Conservation (phyloP, 2,329 filamentous ascomycete species). For the Fusarium decemcellulare region DNA sequence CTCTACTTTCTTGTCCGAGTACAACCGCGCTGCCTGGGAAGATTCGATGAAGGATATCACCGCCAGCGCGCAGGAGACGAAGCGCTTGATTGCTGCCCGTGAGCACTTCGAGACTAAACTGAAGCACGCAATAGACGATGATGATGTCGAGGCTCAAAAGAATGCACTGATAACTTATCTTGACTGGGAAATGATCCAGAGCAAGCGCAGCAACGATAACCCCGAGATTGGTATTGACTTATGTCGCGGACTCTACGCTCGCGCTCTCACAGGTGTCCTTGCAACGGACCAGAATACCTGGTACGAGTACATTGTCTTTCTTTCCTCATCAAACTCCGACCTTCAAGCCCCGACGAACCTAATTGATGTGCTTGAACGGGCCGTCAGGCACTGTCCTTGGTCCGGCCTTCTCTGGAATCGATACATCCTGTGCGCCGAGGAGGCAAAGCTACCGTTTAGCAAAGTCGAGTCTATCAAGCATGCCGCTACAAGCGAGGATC, state of each 20-base stretch:
- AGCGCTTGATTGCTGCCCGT: slow-evolving; percentile 72
- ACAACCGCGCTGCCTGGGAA: slow-evolving; percentile 80
- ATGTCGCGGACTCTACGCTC: slow-evolving; percentile 79
- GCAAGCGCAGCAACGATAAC: slow-evolving; percentile 64
- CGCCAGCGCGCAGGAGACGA: slow-evolving; percentile 73
- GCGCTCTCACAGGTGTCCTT: slow-evolving; percentile 79
- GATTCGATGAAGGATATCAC: slow-evolving; percentile 79
- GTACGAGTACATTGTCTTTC: slow-evolving; percentile 86
- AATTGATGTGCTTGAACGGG: slow-evolving; percentile 82
- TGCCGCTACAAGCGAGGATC: slow-evolving; percentile 86
- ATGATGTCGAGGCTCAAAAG: slow-evolving; percentile 69
- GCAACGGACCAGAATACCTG: slow-evolving; percentile 82
- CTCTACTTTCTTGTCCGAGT: slow-evolving; percentile 80
- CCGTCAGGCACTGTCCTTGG: slow-evolving; percentile 93
- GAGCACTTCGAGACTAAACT: slow-evolving; percentile 79
- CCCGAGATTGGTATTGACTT: slow-evolving; percentile 63
- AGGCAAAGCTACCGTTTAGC: slow-evolving; percentile 80
- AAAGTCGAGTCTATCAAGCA: slow-evolving; percentile 94
- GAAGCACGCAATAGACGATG: slow-evolving; percentile 68
- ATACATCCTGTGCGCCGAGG: slow-evolving; percentile 87
- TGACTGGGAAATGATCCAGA: slow-evolving; percentile 83
- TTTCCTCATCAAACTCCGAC: slow-evolving; percentile 65
- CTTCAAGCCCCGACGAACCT: slow-evolving; percentile 59
- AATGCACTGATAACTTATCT: slow-evolving; percentile 77
- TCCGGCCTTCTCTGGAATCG: slow-evolving; percentile 93